phyloP scores from a whole-genome alignment of 352 stramenopile genomes.

The Thalassiosira mediterranea region DNA sequence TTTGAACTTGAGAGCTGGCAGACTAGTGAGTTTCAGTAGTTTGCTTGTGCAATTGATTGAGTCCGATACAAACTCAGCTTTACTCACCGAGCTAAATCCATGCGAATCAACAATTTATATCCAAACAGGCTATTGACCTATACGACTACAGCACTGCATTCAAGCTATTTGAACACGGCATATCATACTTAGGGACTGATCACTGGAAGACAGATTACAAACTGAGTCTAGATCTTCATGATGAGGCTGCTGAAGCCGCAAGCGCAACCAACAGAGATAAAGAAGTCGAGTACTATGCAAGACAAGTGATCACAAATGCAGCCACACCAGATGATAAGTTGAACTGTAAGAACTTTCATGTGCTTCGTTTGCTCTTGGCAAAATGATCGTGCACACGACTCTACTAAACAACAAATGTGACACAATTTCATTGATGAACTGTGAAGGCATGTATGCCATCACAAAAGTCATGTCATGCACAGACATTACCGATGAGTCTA shows the following conservation, averaged over 20 bases:
- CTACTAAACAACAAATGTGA: not conserved
- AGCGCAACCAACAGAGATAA: not conserved
- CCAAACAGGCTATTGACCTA: conserved; percentile 11
- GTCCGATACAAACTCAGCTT: too few species aligned
- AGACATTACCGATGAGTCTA: too few species aligned
- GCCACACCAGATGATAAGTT: not conserved
- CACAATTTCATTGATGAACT: conserved; percentile 13
- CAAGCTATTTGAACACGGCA: conserved; percentile 28
- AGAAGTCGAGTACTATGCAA: not conserved
- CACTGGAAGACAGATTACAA: conserved; percentile 30
- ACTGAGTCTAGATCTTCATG: conserved; percentile 27
- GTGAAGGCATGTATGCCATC: too few species aligned
- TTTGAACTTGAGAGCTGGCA: not conserved
- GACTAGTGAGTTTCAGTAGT: too few species aligned
- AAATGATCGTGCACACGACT: not conserved
- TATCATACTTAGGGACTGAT: conserved; percentile 20
- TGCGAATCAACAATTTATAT: too few species aligned
- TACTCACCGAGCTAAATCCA: too few species aligned
- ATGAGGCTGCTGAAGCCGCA: conserved; percentile 3
- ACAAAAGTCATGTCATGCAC: too few species aligned
- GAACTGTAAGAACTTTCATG: not conserved
- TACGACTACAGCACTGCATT: conserved; percentile 16
- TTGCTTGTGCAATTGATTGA: too few species aligned
- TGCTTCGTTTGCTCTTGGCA: not conserved
- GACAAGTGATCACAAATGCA: not conserved